Percentiles rank a stretch among this genome's conserved stretches.
Evolutionary conservation across 148 eudicot genomes (phyloP).

Genomic region (Euryodendron excelsum): DNA sequence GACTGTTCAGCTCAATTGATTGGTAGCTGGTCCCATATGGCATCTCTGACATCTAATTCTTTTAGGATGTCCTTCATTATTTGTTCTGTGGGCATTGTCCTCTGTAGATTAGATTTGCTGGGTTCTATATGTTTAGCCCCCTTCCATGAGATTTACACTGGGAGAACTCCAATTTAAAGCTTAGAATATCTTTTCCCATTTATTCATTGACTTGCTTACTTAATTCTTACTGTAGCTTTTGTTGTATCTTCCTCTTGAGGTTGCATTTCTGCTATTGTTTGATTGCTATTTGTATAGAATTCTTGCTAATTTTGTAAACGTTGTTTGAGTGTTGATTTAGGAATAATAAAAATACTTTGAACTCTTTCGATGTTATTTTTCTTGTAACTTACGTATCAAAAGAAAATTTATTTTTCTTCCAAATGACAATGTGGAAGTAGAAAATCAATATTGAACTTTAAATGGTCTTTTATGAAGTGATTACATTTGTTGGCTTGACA

Average conservation of each 20-base stretch:
- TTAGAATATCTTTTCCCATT: too few relatives aligned
- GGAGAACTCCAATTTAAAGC: too few relatives aligned
- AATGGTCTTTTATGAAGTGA: not conserved
- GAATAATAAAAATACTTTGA: too few relatives aligned
- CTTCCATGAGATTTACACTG: not conserved
- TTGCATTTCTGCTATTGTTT: too few relatives aligned
- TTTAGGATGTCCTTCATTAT: not conserved
- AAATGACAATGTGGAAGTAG: not conserved
- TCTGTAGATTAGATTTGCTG: not conserved
- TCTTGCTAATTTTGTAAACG: too few relatives aligned
- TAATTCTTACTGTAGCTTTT: too few relatives aligned
- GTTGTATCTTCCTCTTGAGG: too few relatives aligned
- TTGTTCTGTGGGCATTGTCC: not conserved
- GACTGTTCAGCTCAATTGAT: not conserved
- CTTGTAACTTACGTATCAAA: too few relatives aligned
- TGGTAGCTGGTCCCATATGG: not conserved
- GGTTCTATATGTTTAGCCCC: not conserved
- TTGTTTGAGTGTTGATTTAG: not conserved
- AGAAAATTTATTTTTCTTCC: not conserved
- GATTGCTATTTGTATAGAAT: too few relatives aligned
- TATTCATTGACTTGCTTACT: too few relatives aligned
- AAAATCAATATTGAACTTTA: not conserved
- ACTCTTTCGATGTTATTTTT: too few relatives aligned
- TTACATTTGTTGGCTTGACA: not conserved
- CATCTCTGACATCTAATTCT: not conserved